These are phyloP conservation scores for Prillingera fragicola DNA, from an alignment of 1,284 basidiomycete species.

Conservation along the genomic window DNA sequence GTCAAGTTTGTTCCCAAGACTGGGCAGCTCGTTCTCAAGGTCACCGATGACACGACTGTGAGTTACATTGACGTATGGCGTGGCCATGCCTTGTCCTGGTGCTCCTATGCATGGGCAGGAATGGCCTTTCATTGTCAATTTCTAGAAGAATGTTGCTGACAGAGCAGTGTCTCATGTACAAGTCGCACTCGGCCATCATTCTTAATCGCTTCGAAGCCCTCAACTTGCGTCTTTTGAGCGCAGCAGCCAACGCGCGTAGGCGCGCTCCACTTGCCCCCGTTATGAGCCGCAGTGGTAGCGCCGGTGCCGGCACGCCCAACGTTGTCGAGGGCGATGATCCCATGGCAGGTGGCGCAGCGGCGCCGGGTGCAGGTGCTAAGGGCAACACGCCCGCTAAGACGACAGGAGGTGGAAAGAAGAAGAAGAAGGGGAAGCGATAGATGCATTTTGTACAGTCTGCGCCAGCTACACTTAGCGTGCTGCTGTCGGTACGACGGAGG, in stretches of 20 bases:
- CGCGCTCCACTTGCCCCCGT: slow-evolving; percentile 7
- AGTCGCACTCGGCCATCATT: slow-evolving; percentile 84
- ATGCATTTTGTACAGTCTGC: slow-evolving; percentile 12
- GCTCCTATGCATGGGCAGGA: neutral
- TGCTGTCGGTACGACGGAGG: neutral
- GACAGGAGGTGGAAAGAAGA: slow-evolving; percentile 26
- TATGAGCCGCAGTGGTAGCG: neutral
- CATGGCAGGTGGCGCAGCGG: slow-evolving; percentile 12
- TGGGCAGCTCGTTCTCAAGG: slow-evolving; percentile 79
- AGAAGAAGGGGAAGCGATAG: slow-evolving; percentile 29
- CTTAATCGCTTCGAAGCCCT: slow-evolving; percentile 90
- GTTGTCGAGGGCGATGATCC: slow-evolving; percentile 16
- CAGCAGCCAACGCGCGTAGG: slow-evolving; percentile 36
- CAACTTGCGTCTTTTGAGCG: slow-evolving; percentile 56
- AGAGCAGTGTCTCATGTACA: slow-evolving; percentile 94
- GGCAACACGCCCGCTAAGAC: no score
- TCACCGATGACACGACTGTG: slow-evolving; percentile 81
- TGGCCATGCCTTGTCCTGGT: neutral
- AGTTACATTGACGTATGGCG: slow-evolving; percentile 37
- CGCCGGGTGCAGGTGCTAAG: slow-evolving; percentile 4
- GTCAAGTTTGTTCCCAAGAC: slow-evolving; percentile 79
- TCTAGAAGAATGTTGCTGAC: neutral
- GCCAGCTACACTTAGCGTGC: neutral
- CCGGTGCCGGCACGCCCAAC: slow-evolving; percentile 7
- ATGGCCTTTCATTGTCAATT: neutral